phyloP scores from a whole-genome alignment of 768 basidiomycete genomes.

The Lactifluus hygrophoroides region DNA sequence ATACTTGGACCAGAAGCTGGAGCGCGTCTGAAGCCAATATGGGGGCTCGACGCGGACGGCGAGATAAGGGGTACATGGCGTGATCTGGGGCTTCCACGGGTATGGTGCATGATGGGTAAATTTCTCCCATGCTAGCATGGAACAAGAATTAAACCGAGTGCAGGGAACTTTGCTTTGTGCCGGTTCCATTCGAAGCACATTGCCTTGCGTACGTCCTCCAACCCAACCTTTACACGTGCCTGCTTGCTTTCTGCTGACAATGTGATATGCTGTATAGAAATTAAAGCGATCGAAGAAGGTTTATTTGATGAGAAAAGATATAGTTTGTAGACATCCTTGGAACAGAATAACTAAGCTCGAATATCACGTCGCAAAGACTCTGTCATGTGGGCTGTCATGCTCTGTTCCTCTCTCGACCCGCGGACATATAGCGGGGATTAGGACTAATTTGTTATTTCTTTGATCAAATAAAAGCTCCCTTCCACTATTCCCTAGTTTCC shows the following conservation, averaged over 20 bases:
- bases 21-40: constrained; percentile 41
- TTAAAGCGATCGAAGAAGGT: constrained; percentile 56
- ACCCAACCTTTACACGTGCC: not conserved
- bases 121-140: not conserved
- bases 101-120: constrained; percentile 56
- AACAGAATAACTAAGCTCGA: not conserved
- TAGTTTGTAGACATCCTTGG: constrained; percentile 11
- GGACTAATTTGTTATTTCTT: not conserved
- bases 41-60: constrained; percentile 61
- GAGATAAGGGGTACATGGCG: constrained; percentile 45
- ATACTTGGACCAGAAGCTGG: constrained; percentile 42
- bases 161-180: constrained; percentile 50
- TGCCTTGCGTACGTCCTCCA: constrained; percentile 46
- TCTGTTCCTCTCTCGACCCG: not conserved
- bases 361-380: not conserved
- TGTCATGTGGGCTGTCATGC: not conserved
- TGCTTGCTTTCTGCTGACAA: not conserved
- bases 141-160: not conserved
- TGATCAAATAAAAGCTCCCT: not conserved
- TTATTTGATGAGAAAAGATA: constrained; percentile 30
- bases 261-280: constrained; percentile 37
- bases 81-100: constrained; percentile 41
- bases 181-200: constrained; percentile 63
- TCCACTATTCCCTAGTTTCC: not conserved
- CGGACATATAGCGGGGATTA: not conserved